These are phyloP conservation scores for Phyllachora maydis DNA, from an alignment of 2,329 filamentous ascomycete species.

Conservation along the genomic window DNA sequence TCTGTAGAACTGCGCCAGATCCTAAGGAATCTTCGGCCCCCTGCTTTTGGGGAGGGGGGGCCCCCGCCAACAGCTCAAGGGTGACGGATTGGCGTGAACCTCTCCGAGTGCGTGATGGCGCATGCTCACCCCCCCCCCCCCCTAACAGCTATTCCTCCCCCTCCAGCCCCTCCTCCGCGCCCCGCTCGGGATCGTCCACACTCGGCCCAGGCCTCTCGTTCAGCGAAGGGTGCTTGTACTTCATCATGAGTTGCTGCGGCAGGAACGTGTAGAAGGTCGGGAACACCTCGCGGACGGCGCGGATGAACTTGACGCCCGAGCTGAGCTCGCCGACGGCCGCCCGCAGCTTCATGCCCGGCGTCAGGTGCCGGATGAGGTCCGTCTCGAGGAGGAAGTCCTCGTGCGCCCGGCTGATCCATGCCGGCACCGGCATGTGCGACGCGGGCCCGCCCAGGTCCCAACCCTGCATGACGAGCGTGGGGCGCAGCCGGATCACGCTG, in stretches of 20 bases:
- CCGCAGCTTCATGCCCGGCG: constrained; percentile 39
- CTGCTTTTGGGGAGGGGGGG: no score
- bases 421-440: no score
- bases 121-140: constrained; percentile 1
- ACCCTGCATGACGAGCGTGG: constrained; percentile 23
- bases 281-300: constrained; percentile 28
- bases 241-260: constrained; percentile 46
- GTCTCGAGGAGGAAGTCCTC: constrained; percentile 30
- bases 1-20: no score
- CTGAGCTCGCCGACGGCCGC: constrained; percentile 29
- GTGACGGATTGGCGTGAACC: no score
- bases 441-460: no score
- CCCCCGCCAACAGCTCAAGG: no score
- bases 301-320: constrained; percentile 43
- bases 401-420: constrained; percentile 25
- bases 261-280: constrained; percentile 45
- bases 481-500: constrained; percentile 22
- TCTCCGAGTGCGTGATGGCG: no score
- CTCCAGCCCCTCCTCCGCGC: constrained; percentile 3
- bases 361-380: constrained; percentile 19
- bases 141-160: constrained; percentile 5
- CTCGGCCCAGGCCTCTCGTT: constrained; percentile 24
- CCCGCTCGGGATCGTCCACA: constrained; percentile 12
- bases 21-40: no score
- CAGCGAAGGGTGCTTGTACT: constrained; percentile 35